Evolutionary conservation across 2,329 filamentous ascomycete genomes (phyloP).

Genomic region (Aquanectria penicillioides): DNA sequence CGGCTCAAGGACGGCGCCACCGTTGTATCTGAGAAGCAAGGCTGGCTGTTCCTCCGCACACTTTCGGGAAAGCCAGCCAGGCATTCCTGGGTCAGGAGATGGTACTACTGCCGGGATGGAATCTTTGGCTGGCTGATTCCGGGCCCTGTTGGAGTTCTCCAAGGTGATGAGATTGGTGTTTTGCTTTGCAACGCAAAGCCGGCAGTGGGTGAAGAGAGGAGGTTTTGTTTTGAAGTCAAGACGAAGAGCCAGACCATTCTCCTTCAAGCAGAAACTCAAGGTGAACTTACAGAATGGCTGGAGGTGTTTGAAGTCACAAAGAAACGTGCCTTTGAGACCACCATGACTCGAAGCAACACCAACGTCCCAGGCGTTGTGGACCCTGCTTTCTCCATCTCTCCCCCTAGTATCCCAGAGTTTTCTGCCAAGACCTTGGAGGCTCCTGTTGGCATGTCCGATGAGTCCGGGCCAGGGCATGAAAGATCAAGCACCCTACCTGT

Average conservation of each 20-base stretch:
- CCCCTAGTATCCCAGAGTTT: slow-evolving; percentile 89
- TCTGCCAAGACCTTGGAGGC: slow-evolving; percentile 81
- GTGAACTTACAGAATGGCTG: slow-evolving; percentile 93
- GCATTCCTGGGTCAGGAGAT: slow-evolving; percentile 88
- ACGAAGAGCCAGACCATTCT: slow-evolving; percentile 93
- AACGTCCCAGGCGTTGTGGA: slow-evolving; percentile 63
- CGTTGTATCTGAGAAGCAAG: slow-evolving; percentile 82
- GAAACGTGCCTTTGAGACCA: slow-evolving; percentile 86
- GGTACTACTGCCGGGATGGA: slow-evolving; percentile 96
- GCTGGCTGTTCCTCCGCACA: slow-evolving; percentile 88
- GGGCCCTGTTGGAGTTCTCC: slow-evolving; percentile 85
- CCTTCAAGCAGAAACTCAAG: slow-evolving; percentile 92
- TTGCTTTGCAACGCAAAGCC: slow-evolving; percentile 92
- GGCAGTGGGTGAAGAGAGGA: slow-evolving; percentile 88
- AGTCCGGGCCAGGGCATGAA: slow-evolving; percentile 56
- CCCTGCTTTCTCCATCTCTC: slow-evolving; percentile 91
- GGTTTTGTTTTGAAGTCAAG: slow-evolving; percentile 98
- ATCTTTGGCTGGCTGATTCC: slow-evolving; percentile 96
- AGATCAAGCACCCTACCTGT: slow-evolving; percentile 72
- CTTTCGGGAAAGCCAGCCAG: slow-evolving; percentile 88
- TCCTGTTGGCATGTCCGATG: slow-evolving; percentile 67
- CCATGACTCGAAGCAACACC: slow-evolving; percentile 61
- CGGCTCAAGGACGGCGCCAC: slow-evolving; percentile 63
- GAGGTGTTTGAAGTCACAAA: slow-evolving; percentile 94
- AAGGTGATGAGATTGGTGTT: slow-evolving; percentile 96